Conservation (phyloP, 768 basidiomycete species). For the Paxillus rubicundulus region DNA sequence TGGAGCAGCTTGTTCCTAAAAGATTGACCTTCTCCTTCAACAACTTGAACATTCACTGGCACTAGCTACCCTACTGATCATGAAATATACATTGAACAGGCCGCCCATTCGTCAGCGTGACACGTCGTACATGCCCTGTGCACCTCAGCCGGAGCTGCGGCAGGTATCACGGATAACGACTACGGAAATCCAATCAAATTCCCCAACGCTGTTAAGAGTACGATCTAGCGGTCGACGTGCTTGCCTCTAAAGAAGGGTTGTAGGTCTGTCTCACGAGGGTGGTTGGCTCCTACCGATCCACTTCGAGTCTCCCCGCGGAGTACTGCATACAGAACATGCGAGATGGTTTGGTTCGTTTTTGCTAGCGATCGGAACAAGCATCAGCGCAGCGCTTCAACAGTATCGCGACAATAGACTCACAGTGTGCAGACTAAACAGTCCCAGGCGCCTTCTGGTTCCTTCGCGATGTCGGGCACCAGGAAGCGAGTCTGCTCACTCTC, state of each 20-base stretch:
- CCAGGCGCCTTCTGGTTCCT: conserved; percentile 45
- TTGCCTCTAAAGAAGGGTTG: neutral
- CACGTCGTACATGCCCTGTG: no score
- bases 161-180: no score
- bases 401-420: conserved; percentile 38
- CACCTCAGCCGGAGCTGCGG: no score
- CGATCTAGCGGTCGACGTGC: neutral
- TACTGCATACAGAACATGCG: conserved; percentile 61
- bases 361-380: conserved; percentile 31
- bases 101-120: no score
- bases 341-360: conserved; percentile 52
- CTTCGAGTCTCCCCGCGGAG: conserved; percentile 43
- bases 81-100: no score
- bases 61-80: neutral
- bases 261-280: neutral
- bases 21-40: no score
- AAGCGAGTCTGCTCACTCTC: conserved; percentile 10
- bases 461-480: conserved; percentile 7
- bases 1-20: no score
- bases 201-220: no score
- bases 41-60: neutral
- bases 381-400: neutral
- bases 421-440: conserved; percentile 60
- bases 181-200: no score
- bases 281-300: conserved; percentile 9